Evolutionary conservation across 768 basidiomycete genomes (phyloP).

Genomic region (Leccinum uliginosum): DNA sequence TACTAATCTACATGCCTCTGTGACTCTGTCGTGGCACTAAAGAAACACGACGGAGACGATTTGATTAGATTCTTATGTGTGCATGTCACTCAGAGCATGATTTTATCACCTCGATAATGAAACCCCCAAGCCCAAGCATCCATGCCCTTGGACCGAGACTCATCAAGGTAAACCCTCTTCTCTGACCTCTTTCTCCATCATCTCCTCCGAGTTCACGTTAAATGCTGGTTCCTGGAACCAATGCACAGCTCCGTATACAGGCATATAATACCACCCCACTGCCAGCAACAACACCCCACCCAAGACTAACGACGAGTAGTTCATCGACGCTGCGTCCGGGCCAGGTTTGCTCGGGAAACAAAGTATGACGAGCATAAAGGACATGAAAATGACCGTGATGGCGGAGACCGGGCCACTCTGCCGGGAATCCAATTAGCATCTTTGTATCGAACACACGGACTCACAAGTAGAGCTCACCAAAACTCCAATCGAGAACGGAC

Average conservation of each 20-base stretch:
- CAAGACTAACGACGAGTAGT: conserved; percentile 64
- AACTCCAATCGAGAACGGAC: conserved; percentile 41
- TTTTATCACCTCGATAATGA: too few relatives aligned
- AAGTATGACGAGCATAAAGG: conserved; percentile 55
- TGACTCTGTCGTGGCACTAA: too few relatives aligned
- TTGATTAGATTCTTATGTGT: too few relatives aligned
- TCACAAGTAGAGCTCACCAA: conserved; percentile 25
- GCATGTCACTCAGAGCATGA: too few relatives aligned
- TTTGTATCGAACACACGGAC: too few relatives aligned
- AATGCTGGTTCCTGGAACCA: conserved; percentile 65
- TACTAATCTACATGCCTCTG: too few relatives aligned
- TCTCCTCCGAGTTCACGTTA: conserved; percentile 31
- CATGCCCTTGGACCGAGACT: not conserved
- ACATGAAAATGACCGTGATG: conserved; percentile 59
- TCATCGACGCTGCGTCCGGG: conserved; percentile 51
- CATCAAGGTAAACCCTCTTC: not conserved
- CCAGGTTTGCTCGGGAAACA: conserved; percentile 53
- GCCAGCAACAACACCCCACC: conserved; percentile 56
- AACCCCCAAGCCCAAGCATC: too few relatives aligned
- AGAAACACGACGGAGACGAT: too few relatives aligned
- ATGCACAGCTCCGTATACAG: conserved; percentile 61
- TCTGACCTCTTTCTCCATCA: not conserved
- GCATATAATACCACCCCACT: conserved; percentile 61
- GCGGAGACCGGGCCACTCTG: conserved; percentile 52
- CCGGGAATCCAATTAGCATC: not conserved